Evolutionary conservation across 305 asterid species (phyloP), one percentile per base, ranked within the genome.

Genomic region (Fraxinus platypoda): DNA sequence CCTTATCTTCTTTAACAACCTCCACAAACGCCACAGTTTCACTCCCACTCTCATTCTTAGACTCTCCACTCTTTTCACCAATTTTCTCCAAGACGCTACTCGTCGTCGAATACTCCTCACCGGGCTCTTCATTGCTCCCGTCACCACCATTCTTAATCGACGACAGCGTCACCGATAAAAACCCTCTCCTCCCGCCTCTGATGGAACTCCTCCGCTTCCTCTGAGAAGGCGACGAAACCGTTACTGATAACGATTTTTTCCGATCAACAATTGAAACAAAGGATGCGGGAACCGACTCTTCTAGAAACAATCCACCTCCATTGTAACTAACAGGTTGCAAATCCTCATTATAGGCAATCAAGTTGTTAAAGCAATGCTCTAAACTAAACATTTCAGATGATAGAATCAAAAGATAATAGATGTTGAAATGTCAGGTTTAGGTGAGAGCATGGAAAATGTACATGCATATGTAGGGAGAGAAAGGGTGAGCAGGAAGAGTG

Each of bases 251-350:
- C 25, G 78, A 49, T 26, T 80, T 68, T 35, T 74, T 87, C 77
- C 73, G 80, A 81, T 84, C 83, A 73, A 91, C 82, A 11, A 89
- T 82, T 0, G 97, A 91, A 74, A 90, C 90, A 59, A 93, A 88
- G 26, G 95, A 89, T 15, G 89, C 80, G 49, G 94, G 94, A 13
- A 89, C 84, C n/a, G 90, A 89, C 77, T 92, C 90, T 46, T 94
- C 93, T 1, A 92, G 87, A 85, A 95, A 90, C 87, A 92, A 87
- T 0, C 99, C 99, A 43, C 96, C 97, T 34, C 79, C 43, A 37
- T 62, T 62, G 43, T 7, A 37, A 11, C 81, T 64, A 12, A 71
- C 66, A 75, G 85, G 71, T 62, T 1, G 8, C 79, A 77, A 68
- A 64, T 89, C 90, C 23, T 77, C 88, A 75, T 81, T 71, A 33